Base-by-base conservation (phyloP, 2,329 filamentous ascomycete genomes). In the Colletotrichum tabaci region DNA sequence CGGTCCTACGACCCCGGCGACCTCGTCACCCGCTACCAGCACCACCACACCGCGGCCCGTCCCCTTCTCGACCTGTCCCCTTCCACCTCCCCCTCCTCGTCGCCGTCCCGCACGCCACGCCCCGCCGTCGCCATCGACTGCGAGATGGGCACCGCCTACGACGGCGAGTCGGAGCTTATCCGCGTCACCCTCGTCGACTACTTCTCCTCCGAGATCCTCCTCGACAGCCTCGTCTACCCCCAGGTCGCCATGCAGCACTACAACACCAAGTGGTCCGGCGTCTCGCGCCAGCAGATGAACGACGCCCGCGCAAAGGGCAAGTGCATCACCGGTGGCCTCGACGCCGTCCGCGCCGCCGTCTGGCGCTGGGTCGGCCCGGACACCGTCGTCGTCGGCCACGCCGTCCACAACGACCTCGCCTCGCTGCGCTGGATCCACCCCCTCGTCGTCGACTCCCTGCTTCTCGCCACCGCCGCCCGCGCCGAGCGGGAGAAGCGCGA, bases 141-240 rank as follows among this genome's bases (percentile, higher is more conserved):
- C 73, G 87, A 90, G 73, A 89, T 89, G 86, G 87, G 87, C 18
- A 82, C 80, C 0, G 79, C 84, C 2, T 74, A 75, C 10, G 78
- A 78, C 6, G 83, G 84, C 8, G 86, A 89, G 12, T 77, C 79
- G 0, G 87, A 89, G 72, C 78, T 90, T 9, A 87, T 90, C 68
- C 86, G 87, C 4, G 52, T 90, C 1, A 85, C 84, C 0, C 75
- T 84, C 2, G 75, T 90, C 35, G 87, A 89, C 75, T 87, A 86
- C 74, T 87, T 88, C 75, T 83, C 84, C 0, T 81, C 83, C 3
- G 75, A 82, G 16, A 75, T 85, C 13, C 82, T 90, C 1, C 76
- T 90, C 40, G 85, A 90, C 76, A 82, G 78, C 7, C 80, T 90
- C 1, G 87, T 90, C 3, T 84, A 78, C 57, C 88, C 88, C 0